Base-by-base conservation (phyloP, 129 eudicot species). In the Heracleum sosnowskyi region DNA sequence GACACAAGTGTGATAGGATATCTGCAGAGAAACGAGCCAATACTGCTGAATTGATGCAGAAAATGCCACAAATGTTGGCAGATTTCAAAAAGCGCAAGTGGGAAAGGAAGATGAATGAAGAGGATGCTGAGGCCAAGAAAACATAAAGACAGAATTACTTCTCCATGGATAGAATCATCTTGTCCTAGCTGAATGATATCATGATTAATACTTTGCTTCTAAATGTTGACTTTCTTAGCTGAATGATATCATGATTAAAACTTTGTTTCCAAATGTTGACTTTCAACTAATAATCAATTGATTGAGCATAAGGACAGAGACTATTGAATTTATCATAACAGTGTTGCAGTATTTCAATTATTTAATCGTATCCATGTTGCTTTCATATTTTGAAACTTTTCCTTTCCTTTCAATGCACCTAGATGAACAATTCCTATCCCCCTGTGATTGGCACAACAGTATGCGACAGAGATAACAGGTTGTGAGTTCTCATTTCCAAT, bases 41-140 rank as follows among this genome's bases (percentile, higher is more conserved):
- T 20, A 93, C 97, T 1, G 97, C 91, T 79, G 91, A 85, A 36
- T 79, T 91, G 57, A 93, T 93, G 98, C 81, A 87, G 87, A 89
- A 86, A 74, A 93, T 93, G 98, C 96, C 98, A 26, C 84, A 83
- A n/a, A 86, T 85, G 96, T 82, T 91, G 77, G 96, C 93, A 0
- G 98, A 91, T 76, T 93, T 87, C 74, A 60, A 86, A 86, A 93
- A 88, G 90, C 89, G 89, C 75, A 93, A 80, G 76, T 93, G 98
- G 98, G 97, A 91, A 89, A 86, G 82, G 89, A 93, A 93, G 90
- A 91, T 93, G 98, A 89, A 89, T 46, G 93, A 85, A 81, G 98
- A 93, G 81, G 97, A 93, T 46, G 92, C 89, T 34, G 90, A 87
- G 57, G 90, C 97, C 73, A 89, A 88, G 77, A 91, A 90, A 60